These are phyloP conservation scores for Penicillium italicum DNA, from an alignment of 2,329 filamentous ascomycete species.

Conservation along the genomic window DNA sequence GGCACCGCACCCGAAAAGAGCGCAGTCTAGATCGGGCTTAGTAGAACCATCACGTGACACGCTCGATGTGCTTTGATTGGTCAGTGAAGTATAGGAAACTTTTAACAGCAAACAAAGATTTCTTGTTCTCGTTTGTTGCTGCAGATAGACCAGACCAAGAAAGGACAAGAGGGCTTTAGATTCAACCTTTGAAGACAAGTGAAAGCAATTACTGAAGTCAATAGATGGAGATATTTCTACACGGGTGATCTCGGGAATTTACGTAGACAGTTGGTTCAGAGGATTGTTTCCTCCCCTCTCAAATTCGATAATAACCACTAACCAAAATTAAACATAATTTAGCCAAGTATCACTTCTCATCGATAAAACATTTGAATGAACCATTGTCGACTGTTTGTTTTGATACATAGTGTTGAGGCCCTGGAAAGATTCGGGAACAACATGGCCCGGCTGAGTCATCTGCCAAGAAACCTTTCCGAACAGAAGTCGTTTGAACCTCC, in stretches of 20 bases:
- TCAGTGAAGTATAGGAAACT: constrained; percentile 1
- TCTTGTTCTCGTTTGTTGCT: not conserved
- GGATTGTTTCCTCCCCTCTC: too few relatives aligned
- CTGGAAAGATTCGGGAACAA: constrained; percentile 4
- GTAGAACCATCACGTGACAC: constrained; percentile 14
- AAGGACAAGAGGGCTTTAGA: not conserved
- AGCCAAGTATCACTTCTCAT: not conserved
- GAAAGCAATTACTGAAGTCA: not conserved
- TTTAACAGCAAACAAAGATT: not conserved
- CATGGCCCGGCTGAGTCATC: constrained; percentile 16
- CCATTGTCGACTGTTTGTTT: not conserved
- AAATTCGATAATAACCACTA: not conserved
- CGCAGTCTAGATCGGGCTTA: constrained; percentile 4
- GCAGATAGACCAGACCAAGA: not conserved
- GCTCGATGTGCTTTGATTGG: not conserved
- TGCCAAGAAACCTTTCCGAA: constrained; percentile 26
- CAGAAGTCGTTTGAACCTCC: constrained; percentile 29
- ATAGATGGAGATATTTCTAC: not conserved
- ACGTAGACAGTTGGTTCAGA: not conserved
- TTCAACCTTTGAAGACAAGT: not conserved
- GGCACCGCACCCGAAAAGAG: constrained; percentile 2
- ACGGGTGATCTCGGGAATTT: not conserved
- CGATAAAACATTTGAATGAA: too few relatives aligned
- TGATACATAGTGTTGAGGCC: not conserved
- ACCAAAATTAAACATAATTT: not conserved